Evolutionary conservation across 805 yeast genomes (phyloP).

Genomic region (Grigorovia jiainica): DNA sequence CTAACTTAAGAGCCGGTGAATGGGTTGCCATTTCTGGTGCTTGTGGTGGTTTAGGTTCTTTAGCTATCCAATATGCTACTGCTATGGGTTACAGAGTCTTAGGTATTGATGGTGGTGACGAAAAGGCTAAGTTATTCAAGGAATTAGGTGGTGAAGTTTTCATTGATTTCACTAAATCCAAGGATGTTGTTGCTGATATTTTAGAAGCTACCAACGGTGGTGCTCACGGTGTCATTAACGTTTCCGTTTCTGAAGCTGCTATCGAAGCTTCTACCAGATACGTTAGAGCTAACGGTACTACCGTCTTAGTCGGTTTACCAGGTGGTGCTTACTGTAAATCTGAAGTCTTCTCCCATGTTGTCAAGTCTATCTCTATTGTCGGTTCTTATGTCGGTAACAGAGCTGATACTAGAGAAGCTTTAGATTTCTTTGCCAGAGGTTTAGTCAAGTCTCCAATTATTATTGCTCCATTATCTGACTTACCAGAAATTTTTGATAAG

Average conservation of each 20-base stretch:
- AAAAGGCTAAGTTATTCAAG: conserved; percentile 45
- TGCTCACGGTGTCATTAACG: conserved; percentile 63
- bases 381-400: conserved; percentile 47
- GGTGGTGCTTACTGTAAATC: conserved; percentile 40
- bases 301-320: conserved; percentile 53
- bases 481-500: conserved; percentile 57
- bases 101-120: conserved; percentile 69
- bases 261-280: conserved; percentile 41
- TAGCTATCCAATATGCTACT: conserved; percentile 66
- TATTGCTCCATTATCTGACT: conserved; percentile 64
- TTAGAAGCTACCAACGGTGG: conserved; percentile 48
- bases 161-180: conserved; percentile 44
- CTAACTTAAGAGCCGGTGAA: conserved; percentile 51
- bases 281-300: conserved; percentile 51
- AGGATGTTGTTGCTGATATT: conserved; percentile 41
- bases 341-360: conserved; percentile 41
- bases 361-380: conserved; percentile 37
- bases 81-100: conserved; percentile 68
- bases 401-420: conserved; percentile 52
- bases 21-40: conserved; percentile 75
- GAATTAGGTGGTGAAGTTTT: conserved; percentile 55
- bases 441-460: conserved; percentile 63
- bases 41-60: conserved; percentile 72
- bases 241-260: conserved; percentile 46
- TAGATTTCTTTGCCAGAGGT: conserved; percentile 66